A percentile compares a stretch with the other conserved stretches of the same genome.
These are phyloP conservation scores for Tolypocladium album DNA, from an alignment of 2,329 filamentous ascomycete species.

Conservation along the genomic window DNA sequence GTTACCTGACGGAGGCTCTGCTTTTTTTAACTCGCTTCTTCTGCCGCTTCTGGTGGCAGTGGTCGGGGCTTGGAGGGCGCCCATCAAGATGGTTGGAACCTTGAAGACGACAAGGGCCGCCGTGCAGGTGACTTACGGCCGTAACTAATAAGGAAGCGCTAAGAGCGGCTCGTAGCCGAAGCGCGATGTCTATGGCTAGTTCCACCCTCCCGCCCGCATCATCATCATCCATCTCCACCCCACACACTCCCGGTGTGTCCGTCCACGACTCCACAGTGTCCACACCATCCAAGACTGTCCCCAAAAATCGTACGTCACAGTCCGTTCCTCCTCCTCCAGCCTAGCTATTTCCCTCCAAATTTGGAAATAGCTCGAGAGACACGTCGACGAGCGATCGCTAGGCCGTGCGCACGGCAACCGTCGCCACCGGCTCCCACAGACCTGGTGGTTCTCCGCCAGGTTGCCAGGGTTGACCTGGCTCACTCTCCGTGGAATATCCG, in stretches of 20 bases:
- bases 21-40: neutral
- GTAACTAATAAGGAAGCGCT: too few relatives aligned
- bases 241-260: too few relatives aligned
- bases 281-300: neutral
- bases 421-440: neutral
- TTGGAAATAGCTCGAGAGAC: neutral
- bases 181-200: neutral
- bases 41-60: neutral
- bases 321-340: too few relatives aligned
- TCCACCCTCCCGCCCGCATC: neutral
- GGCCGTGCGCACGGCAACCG: neutral
- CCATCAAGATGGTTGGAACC: neutral
- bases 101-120: too few relatives aligned
- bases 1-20: neutral
- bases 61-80: neutral
- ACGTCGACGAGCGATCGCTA: neutral
- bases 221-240: neutral
- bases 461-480: neutral
- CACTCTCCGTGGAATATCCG: neutral
- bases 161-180: neutral
- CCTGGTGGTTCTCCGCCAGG: neutral
- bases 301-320: too few relatives aligned
- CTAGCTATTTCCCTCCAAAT: neutral
- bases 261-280: neutral
- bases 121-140: too few relatives aligned